phyloP scores from a whole-genome alignment of 1,139 yeast species.

The Taphrina confusa region DNA sequence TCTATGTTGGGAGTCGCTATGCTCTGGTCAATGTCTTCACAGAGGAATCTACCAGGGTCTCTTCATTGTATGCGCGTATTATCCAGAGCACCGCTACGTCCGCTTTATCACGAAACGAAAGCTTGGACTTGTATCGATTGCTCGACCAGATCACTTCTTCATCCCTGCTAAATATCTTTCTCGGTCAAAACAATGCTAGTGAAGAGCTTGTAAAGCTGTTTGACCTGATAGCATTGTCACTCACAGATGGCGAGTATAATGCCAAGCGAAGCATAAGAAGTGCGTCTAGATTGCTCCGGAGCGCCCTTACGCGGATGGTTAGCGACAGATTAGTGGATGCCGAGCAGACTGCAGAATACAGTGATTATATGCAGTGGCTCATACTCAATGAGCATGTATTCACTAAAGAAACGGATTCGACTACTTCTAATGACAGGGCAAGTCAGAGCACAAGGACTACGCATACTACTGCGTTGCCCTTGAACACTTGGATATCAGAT shows the following conservation, averaged over 20 bases:
- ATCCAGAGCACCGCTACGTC: neutral
- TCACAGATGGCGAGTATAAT: neutral
- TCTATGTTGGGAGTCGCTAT: constrained; percentile 12
- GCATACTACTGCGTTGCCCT: neutral
- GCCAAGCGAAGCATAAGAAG: neutral
- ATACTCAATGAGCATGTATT: neutral
- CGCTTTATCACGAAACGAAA: neutral
- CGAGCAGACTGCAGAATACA: neutral
- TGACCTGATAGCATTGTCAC: neutral
- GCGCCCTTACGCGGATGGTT: neutral
- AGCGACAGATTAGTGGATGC: neutral
- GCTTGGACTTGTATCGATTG: neutral
- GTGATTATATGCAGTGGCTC: constrained; percentile 12
- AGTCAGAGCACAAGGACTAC: neutral
- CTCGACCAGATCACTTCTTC: constrained; percentile 3
- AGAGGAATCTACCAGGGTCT: neutral
- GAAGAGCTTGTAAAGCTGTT: neutral
- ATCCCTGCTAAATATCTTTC: neutral
- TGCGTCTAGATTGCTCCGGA: neutral
- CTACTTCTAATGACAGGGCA: neutral
- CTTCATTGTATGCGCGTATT: neutral
- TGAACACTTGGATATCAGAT: neutral
- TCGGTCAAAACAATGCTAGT: neutral
- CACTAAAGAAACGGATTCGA: neutral
- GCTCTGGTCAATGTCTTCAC: constrained; percentile 13